phyloP scores from a whole-genome alignment of 306 rosid species.

The Ochetophila trinervis region DNA sequence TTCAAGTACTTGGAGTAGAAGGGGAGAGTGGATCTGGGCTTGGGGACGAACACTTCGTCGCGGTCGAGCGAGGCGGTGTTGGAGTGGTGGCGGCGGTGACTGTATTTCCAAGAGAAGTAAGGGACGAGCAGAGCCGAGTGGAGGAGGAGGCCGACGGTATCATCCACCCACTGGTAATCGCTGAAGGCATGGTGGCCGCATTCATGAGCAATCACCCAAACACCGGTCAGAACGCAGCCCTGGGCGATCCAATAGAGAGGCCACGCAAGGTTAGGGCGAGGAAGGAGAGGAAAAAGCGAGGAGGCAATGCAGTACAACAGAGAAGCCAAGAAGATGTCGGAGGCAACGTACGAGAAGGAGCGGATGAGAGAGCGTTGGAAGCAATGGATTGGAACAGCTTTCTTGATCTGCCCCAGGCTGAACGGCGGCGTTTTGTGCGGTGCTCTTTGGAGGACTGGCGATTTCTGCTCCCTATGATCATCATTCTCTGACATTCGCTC shows the following conservation, averaged over 20 bases:
- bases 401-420: slow-evolving; percentile 61
- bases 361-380: slow-evolving; percentile 56
- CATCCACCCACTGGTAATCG: slow-evolving; percentile 56
- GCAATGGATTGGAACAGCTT: slow-evolving; percentile 65
- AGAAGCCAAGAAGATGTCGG: slow-evolving; percentile 38
- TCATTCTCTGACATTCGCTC: slow-evolving; percentile 9
- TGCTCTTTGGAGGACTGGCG: slow-evolving; percentile 29
- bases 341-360: slow-evolving; percentile 51
- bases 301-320: slow-evolving; percentile 37
- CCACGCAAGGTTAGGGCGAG: slow-evolving; percentile 53
- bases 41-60: slow-evolving; percentile 76
- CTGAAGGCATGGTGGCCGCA: slow-evolving; percentile 88
- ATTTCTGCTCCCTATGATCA: slow-evolving; percentile 7
- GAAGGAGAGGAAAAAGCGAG: slow-evolving; percentile 43
- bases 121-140: slow-evolving; percentile 60
- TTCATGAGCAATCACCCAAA: slow-evolving; percentile 83
- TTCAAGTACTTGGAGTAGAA: slow-evolving; percentile 50
- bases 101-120: slow-evolving; percentile 71
- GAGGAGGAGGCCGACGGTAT: slow-evolving; percentile 51
- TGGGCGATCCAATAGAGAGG: slow-evolving; percentile 61
- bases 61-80: slow-evolving; percentile 66
- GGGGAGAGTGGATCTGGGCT: slow-evolving; percentile 35
- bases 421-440: slow-evolving; percentile 61
- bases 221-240: slow-evolving; percentile 59
- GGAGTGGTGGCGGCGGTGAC: slow-evolving; percentile 77